Percentiles rank a stretch among this genome's conserved stretches.
Evolutionary conservation across 257 asterid species (phyloP).

Genomic region (Nicotiana paniculata): DNA sequence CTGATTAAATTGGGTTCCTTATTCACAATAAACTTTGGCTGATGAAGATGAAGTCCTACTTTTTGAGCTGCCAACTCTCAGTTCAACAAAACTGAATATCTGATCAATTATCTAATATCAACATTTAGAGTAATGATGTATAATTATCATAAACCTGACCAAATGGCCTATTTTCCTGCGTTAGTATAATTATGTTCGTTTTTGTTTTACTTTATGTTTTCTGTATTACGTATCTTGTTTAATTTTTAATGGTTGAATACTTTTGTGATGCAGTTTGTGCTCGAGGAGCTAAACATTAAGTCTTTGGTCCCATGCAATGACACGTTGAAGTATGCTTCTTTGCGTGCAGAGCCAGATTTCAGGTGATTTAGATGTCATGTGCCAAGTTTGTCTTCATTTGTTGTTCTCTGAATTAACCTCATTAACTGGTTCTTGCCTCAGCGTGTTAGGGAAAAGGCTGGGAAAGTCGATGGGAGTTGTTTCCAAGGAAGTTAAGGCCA

Average conservation of each 20-base stretch:
- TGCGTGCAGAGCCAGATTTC: constrained; percentile 98
- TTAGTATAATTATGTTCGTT: neutral
- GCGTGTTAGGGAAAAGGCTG: constrained; percentile 73
- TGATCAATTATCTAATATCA: neutral
- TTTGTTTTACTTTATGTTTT: neutral
- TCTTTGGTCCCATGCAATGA: constrained; percentile 80
- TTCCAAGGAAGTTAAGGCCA: constrained; percentile 65
- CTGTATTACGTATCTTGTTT: neutral
- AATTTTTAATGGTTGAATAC: neutral
- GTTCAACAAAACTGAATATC: neutral
- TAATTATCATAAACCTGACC: neutral
- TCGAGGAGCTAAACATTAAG: constrained; percentile 89
- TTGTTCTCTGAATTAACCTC: neutral
- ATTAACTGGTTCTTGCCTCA: constrained; percentile 17
- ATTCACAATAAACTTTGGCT: neutral
- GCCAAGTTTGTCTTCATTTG: neutral
- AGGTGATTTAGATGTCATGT: constrained; percentile 20
- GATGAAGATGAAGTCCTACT: neutral
- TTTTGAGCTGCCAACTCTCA: neutral
- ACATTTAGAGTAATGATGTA: neutral
- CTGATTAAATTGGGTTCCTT: neutral
- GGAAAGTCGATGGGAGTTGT: constrained; percentile 90
- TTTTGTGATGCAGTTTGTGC: constrained; percentile 43
- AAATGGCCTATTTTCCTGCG: neutral
- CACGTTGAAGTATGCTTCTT: constrained; percentile 67